Percentiles rank a stretch among this genome's conserved stretches.
These are phyloP conservation scores for Macrocybe gigantea DNA, from an alignment of 768 basidiomycete species.

Conservation along the genomic window DNA sequence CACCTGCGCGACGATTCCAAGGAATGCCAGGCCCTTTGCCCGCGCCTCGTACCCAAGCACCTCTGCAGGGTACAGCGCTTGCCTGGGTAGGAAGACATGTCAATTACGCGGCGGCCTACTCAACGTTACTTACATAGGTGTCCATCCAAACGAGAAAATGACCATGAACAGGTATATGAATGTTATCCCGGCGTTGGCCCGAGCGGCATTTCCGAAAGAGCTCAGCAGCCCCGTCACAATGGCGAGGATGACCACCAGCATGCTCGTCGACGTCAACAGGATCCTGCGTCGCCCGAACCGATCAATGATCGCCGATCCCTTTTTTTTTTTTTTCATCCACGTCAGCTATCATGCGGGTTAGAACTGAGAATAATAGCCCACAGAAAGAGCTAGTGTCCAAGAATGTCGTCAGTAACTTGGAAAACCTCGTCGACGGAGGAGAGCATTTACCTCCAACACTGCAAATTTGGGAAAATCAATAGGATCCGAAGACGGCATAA, in stretches of 20 bases:
- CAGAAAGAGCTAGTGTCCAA: constrained; percentile 20
- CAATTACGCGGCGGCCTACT: not conserved
- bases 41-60: constrained; percentile 44
- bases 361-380: constrained; percentile 7
- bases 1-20: constrained; percentile 37
- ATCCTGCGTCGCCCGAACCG: constrained; percentile 41
- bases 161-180: constrained; percentile 49
- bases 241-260: constrained; percentile 33
- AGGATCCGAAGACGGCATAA: not conserved
- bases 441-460: constrained; percentile 27
- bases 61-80: constrained; percentile 51
- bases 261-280: constrained; percentile 31
- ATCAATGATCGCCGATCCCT: constrained; percentile 44
- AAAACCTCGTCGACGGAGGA: not conserved
- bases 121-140: constrained; percentile 35
- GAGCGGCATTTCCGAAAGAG: constrained; percentile 21
- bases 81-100: constrained; percentile 20
- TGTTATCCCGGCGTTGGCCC: constrained; percentile 45
- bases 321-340: not conserved
- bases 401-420: not conserved
- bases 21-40: constrained; percentile 47
- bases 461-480: constrained; percentile 1
- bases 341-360: not conserved
- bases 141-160: constrained; percentile 51
- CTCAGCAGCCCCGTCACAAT: constrained; percentile 44